Evolutionary conservation across 2,329 filamentous ascomycete species (phyloP).

Genomic region (Ustilaginoidea virens): DNA sequence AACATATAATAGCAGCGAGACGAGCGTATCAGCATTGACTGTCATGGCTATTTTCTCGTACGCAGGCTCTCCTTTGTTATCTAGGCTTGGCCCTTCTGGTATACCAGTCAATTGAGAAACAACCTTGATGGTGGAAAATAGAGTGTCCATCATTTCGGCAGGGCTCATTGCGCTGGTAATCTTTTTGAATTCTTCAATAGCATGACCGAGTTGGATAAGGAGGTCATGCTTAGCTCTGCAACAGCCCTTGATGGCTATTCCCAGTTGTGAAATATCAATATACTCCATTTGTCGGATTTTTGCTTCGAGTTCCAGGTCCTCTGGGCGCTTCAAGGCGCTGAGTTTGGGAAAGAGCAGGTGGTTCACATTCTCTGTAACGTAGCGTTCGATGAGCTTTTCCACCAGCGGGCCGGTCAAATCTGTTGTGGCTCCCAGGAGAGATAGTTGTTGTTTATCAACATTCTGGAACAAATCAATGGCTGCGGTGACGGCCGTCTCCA

Average conservation of each 20-base stretch:
- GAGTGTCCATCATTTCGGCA: constrained; percentile 74
- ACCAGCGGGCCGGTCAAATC: constrained; percentile 85
- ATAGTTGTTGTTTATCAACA: constrained; percentile 91
- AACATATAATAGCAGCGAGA: constrained; percentile 79
- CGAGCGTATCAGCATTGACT: constrained; percentile 75
- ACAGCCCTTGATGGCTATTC: constrained; percentile 71
- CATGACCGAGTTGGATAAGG: constrained; percentile 57
- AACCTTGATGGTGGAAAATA: constrained; percentile 69
- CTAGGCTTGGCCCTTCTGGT: constrained; percentile 22
- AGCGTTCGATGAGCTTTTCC: constrained; percentile 86
- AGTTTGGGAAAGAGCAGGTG: constrained; percentile 76
- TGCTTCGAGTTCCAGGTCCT: constrained; percentile 76
- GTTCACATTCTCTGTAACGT: constrained; percentile 86
- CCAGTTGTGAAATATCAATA: constrained; percentile 88
- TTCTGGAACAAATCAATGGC: constrained; percentile 93
- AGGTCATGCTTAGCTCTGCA: constrained; percentile 68
- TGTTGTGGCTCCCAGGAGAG: constrained; percentile 79
- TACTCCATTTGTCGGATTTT: constrained; percentile 88
- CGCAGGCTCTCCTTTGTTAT: constrained; percentile 13
- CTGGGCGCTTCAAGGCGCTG: constrained; percentile 58
- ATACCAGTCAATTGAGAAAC: constrained; percentile 54
- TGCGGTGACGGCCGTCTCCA: constrained; percentile 83
- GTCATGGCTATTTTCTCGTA: constrained; percentile 42
- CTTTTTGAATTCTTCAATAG: constrained; percentile 79
- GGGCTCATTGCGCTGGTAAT: constrained; percentile 65